A percentile compares a stretch with the other conserved stretches of the same genome.
Conservation (phyloP, 495 filamentous ascomycete genomes). For the Recurvomyces mirabilis region DNA sequence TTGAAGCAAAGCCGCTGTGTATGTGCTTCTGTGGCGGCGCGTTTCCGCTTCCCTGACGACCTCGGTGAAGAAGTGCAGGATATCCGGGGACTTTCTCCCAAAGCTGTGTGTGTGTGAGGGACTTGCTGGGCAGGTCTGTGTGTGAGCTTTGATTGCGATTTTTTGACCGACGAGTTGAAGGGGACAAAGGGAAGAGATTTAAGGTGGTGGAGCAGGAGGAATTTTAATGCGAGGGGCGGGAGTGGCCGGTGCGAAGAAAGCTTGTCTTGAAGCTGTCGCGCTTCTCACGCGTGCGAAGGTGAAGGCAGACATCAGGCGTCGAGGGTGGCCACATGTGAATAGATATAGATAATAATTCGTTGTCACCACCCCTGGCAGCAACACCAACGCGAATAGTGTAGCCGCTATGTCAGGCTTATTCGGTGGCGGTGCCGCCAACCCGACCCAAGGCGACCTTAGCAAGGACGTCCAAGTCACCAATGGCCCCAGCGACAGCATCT, state of each 20-base stretch:
- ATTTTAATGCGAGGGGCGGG: slow-evolving; percentile 13
- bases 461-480: slow-evolving; percentile 70
- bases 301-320: not conserved
- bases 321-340: not conserved
- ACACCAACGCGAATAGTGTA: not conserved
- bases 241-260: not conserved
- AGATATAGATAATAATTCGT: not conserved
- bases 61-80: slow-evolving; percentile 58
- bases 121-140: slow-evolving; percentile 74
- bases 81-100: slow-evolving; percentile 99
- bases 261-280: not conserved
- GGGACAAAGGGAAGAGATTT: slow-evolving; percentile 32
- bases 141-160: slow-evolving; percentile 99
- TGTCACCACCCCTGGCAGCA: not conserved
- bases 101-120: slow-evolving; percentile 48
- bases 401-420: slow-evolving; percentile 58
- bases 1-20: slow-evolving; percentile 53
- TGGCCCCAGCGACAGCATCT: slow-evolving; percentile 77
- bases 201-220: not conserved
- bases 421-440: slow-evolving; percentile 42
- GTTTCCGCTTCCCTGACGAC: slow-evolving; percentile 65
- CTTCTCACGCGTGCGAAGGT: not conserved
- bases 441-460: slow-evolving; percentile 79
- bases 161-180: slow-evolving; percentile 86
- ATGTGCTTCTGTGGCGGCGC: slow-evolving; percentile 99